A percentile compares a stretch with the other conserved stretches of the same genome.
Conservation (phyloP, 2,329 filamentous ascomycete genomes). For the Botrytis paeoniae region DNA sequence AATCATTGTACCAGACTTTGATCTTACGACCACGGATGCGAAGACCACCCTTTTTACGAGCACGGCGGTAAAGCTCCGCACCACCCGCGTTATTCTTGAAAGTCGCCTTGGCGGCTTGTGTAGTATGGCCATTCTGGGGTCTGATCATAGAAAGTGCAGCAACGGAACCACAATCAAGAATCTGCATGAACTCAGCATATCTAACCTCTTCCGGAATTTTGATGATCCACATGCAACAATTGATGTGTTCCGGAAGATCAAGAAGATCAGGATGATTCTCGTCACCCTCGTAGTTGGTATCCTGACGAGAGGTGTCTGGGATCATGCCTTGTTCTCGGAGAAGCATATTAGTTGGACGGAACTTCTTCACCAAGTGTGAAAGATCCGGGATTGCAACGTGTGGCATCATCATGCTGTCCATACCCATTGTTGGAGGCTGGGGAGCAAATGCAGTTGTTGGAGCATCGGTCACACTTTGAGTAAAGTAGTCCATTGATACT, state of each 20-base stretch:
- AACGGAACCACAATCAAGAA: neutral
- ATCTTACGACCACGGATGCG: neutral
- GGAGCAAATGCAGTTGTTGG: neutral
- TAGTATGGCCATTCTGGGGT: neutral
- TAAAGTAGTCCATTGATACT: neutral
- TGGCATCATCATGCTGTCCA: neutral
- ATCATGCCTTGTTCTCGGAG: slow-evolving; percentile 12
- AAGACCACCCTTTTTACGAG: neutral
- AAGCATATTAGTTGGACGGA: slow-evolving; percentile 15
- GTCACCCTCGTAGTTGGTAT: slow-evolving; percentile 14
- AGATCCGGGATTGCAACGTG: neutral
- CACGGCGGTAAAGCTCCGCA: neutral
- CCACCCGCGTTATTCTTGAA: neutral
- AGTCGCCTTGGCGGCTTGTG: slow-evolving; percentile 7
- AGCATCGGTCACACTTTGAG: neutral
- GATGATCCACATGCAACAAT: slow-evolving; percentile 30
- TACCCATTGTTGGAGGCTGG: neutral
- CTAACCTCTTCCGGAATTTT: slow-evolving; percentile 22
- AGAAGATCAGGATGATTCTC: slow-evolving; percentile 13
- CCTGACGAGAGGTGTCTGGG: neutral
- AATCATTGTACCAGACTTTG: slow-evolving; percentile 18
- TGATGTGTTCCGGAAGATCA: slow-evolving; percentile 22
- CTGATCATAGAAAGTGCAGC: neutral
- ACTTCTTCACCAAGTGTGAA: neutral
- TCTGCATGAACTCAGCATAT: slow-evolving; percentile 19